Base-by-base conservation (phyloP, 495 filamentous ascomycete species). In the Mycothermus thermophilus region DNA sequence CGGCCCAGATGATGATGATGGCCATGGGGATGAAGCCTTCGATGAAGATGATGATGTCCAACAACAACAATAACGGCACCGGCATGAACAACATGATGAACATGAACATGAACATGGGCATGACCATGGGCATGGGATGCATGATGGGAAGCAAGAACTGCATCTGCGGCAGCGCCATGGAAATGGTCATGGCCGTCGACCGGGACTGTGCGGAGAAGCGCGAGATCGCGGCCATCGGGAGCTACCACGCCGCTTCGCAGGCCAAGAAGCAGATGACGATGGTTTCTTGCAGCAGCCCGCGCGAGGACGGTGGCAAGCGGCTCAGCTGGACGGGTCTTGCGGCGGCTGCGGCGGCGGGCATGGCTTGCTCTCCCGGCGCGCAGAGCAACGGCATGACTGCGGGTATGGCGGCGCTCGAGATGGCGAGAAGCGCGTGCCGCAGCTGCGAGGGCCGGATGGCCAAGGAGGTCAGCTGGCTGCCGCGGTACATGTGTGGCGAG, bases 251-350 rank as follows among this genome's bases (percentile, higher is more conserved):
- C 1, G 38, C 44, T 0, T 41, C 41, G 15, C 41, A 46, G 31
- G 30, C 31, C 15, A 43, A 40, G 7, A 50, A 44, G 22, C 6
- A 25, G 22, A n/a, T n/a, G n/a, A n/a, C n/a, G n/a, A n/a, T n/a
- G n/a, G n/a, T n/a, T n/a, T n/a, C n/a, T n/a, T n/a, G n/a, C n/a
- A n/a, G n/a, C n/a, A n/a, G n/a, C n/a, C n/a, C n/a, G n/a, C n/a
- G n/a, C n/a, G n/a, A n/a, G 36, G 32, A 13, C 2, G n/a, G 32
- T 31, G 30, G 43, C 26, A 57, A 54, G 41, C 45, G 57, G 9
- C 40, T 55, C 7, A 58, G 55, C 40, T 60, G 57, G 57, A 60
- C 53, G 2, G 53, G 48, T 1, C 47, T 58, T 7, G 52, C 50
- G 1, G 38, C 40, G 13, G 38, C 37, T 12, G 49, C 45, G 1